Base-by-base conservation (phyloP, 2,329 filamentous ascomycete species). In the Talaromyces islandicus region DNA sequence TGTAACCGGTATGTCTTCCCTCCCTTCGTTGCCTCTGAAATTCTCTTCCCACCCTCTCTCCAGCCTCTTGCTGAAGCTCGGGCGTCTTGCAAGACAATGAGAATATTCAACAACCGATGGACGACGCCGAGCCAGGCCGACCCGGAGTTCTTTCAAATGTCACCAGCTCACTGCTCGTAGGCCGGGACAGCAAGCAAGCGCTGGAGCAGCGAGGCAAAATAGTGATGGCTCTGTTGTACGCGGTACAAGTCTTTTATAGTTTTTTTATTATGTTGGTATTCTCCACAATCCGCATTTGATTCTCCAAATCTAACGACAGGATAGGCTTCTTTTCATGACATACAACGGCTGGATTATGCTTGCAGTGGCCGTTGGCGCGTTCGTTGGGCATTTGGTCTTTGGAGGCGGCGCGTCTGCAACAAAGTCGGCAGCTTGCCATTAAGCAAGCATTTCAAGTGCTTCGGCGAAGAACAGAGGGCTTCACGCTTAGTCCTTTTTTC, bases 301-400 rank as follows among this genome's bases (percentile, higher is more conserved):
- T 29, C 11, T 29, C 12, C 1, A 12, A 12, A 4, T 7, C 54
- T 60, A 46, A 56, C 21, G 7, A 51, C n/a, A 17, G 35, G 56
- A n/a, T 62, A 97, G 93, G 94, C 82, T 99, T 63, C 78, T 99
- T 24, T 99, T 99, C 77, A 99, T 99, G 94, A 99, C 94, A n/a
- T 99, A 99, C 78, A 99, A 99, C 70, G 94, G 94, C 60, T 96
- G 90, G 88, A 87, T 99, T 67, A 99, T 99, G 94, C 77, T 96
- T 66, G 85, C 93, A 3, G 92, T 97, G 17, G 89, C 89, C 0
- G 79, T 95, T 10, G 94, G 94, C 17, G 92, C 93, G 0, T 96
- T 95, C 66, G 75, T 96, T 51, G 94, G 94, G 50, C 97, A 96
- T 72, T 72, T 96, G 62, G 68, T 88, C 51, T 99, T 97, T 77